Evolutionary conservation across 2,329 filamentous ascomycete genomes (phyloP).

Genomic region (Venturiaceae sp.): DNA sequence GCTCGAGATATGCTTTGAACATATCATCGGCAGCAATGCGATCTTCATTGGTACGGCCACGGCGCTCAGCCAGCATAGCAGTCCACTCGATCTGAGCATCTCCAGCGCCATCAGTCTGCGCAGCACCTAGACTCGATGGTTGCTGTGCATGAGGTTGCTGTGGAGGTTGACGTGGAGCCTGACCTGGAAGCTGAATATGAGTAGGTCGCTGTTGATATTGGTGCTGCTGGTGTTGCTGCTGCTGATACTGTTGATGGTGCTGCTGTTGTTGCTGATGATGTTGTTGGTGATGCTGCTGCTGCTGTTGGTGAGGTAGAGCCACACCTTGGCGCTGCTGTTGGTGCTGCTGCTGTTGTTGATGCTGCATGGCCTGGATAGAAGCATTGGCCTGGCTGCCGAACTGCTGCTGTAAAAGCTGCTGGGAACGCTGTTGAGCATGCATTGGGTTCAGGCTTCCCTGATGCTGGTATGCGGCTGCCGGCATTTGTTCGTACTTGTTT

Average conservation of each 20-base stretch:
- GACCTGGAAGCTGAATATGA: constrained; percentile 20
- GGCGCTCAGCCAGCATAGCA: constrained; percentile 50
- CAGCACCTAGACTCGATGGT: constrained; percentile 24
- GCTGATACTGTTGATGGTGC: constrained; percentile 27
- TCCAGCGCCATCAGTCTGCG: constrained; percentile 68
- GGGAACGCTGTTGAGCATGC: constrained; percentile 45
- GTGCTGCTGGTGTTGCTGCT: constrained; percentile 21
- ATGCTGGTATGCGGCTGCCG: constrained; percentile 22
- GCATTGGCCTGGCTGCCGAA: constrained; percentile 56
- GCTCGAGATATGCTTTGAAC: constrained; percentile 55
- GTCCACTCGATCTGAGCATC: constrained; percentile 49
- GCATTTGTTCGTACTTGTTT: constrained; percentile 14
- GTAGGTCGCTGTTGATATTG: constrained; percentile 31
- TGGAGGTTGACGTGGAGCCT: constrained; percentile 14
- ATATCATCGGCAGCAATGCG: constrained; percentile 54
- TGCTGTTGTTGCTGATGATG: constrained; percentile 25
- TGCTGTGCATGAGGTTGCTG: constrained; percentile 28
- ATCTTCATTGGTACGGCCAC: constrained; percentile 41
- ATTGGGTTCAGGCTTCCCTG: constrained; percentile 25
- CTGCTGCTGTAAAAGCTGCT: constrained; percentile 41
- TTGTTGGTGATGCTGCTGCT: constrained; percentile 12
- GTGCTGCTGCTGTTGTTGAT: constrained; percentile 21
- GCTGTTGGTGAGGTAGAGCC: constrained; percentile 23
- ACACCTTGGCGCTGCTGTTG: constrained; percentile 28
- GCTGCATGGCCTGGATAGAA: constrained; percentile 38